Conservation (phyloP, 2,329 filamentous ascomycete species). For the Tolypocladium nubicola region DNA sequence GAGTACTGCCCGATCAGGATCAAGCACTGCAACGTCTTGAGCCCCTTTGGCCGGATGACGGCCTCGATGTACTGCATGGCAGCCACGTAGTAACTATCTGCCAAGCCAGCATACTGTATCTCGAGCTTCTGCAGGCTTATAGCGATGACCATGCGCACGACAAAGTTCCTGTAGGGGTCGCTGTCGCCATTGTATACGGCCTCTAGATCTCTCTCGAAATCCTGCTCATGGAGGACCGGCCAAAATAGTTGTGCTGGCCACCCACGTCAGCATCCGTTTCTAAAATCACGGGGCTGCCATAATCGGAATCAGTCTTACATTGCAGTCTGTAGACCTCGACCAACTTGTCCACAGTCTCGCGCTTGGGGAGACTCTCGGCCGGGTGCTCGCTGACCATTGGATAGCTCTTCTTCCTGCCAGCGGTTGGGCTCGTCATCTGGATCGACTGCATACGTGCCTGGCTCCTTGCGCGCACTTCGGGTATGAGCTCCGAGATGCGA, state of each 20-base stretch:
- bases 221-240: conserved; percentile 75
- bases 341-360: conserved; percentile 64
- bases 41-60: conserved; percentile 76
- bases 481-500: conserved; percentile 85
- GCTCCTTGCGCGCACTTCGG: conserved; percentile 54
- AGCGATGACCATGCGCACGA: conserved; percentile 82
- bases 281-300: background rate
- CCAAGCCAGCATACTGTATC: conserved; percentile 79
- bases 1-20: conserved; percentile 85
- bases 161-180: conserved; percentile 79
- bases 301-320: conserved; percentile 36
- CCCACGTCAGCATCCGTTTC: conserved; percentile 5
- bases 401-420: conserved; percentile 70
- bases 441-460: conserved; percentile 48
- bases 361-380: conserved; percentile 63
- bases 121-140: conserved; percentile 92
- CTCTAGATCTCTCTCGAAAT: conserved; percentile 65
- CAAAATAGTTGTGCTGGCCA: conserved; percentile 71
- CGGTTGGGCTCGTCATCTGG: conserved; percentile 37
- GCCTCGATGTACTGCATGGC: conserved; percentile 77
- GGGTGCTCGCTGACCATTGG: conserved; percentile 81
- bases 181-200: conserved; percentile 67
- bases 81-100: conserved; percentile 89
- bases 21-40: conserved; percentile 84
- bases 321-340: conserved; percentile 80